Percentiles rank a stretch among this genome's conserved stretches.
Conservation (phyloP, 495 filamentous ascomycete genomes). For the Lentithecium fluviatile region DNA sequence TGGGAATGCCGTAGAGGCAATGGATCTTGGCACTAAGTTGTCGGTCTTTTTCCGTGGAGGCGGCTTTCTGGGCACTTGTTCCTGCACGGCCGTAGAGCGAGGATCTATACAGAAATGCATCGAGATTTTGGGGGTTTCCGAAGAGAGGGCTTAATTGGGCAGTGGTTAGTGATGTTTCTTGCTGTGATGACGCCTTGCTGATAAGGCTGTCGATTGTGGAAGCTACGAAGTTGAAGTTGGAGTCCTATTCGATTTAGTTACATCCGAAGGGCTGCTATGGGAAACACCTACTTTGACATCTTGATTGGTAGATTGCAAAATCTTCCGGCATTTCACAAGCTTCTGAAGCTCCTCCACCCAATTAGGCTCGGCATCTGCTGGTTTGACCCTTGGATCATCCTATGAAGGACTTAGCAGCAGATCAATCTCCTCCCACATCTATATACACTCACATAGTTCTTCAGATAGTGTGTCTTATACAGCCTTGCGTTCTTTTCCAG, state of each 20-base stretch:
- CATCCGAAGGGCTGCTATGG: not conserved
- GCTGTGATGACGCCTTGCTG: slow-evolving; percentile 20
- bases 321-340: slow-evolving; percentile 48
- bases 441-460: slow-evolving; percentile 44
- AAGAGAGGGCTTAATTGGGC: slow-evolving; percentile 39
- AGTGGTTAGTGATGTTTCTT: slow-evolving; percentile 38
- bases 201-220: slow-evolving; percentile 34
- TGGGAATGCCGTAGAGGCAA: slow-evolving; percentile 56
- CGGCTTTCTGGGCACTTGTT: slow-evolving; percentile 27
- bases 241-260: slow-evolving; percentile 17
- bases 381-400: slow-evolving; percentile 43
- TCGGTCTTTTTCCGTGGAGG: slow-evolving; percentile 37
- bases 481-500: slow-evolving; percentile 53
- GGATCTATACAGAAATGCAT: slow-evolving; percentile 24
- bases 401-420: slow-evolving; percentile 26
- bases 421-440: not conserved
- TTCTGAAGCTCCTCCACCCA: slow-evolving; percentile 55
- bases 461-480: slow-evolving; percentile 54
- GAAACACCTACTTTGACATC: slow-evolving; percentile 41
- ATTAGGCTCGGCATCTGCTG: slow-evolving; percentile 39
- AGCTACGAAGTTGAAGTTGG: slow-evolving; percentile 30
- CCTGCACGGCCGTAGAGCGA: slow-evolving; percentile 52
- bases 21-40: slow-evolving; percentile 65
- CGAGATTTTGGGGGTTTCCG: slow-evolving; percentile 24
- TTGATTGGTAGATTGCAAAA: slow-evolving; percentile 42